Conservation (phyloP, 176 grass and related monocot genomes). For the Ananas comosus region DNA sequence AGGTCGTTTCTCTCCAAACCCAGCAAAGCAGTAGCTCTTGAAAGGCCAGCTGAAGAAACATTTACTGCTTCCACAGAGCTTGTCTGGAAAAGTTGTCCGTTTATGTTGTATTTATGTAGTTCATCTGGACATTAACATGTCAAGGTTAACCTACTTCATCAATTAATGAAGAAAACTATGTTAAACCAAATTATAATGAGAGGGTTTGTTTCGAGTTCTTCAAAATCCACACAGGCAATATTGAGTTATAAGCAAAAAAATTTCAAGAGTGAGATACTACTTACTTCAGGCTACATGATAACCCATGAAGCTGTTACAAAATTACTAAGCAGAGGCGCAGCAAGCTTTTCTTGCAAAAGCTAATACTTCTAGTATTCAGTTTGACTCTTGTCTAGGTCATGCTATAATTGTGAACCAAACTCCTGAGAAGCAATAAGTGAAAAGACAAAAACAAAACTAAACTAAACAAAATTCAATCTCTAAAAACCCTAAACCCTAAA, state of each 20-base stretch:
- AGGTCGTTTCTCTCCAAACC: constrained; percentile 56
- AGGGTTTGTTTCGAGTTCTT: neutral
- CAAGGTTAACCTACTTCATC: constrained; percentile 25
- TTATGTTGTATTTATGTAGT: constrained; percentile 14
- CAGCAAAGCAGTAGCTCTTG: constrained; percentile 68
- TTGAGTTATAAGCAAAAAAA: neutral
- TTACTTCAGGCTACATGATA: no score
- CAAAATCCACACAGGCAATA: neutral
- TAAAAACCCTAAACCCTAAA: no score
- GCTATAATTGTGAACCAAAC: no score
- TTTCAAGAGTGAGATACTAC: no score
- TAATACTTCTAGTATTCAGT: no score
- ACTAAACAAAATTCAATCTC: no score
- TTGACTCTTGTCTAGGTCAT: no score
- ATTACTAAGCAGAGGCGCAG: no score
- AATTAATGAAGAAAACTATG: neutral
- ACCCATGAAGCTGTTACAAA: no score
- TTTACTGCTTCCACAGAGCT: constrained; percentile 42
- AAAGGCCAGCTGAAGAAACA: constrained; percentile 55
- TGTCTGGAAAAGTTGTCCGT: constrained; percentile 50
- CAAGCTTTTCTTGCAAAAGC: no score
- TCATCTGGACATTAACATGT: constrained; percentile 24
- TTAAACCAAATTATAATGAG: neutral
- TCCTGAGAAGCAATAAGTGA: no score
- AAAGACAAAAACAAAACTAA: no score